phyloP scores from a whole-genome alignment of 257 asterid species.

The Lantana camara region DNA sequence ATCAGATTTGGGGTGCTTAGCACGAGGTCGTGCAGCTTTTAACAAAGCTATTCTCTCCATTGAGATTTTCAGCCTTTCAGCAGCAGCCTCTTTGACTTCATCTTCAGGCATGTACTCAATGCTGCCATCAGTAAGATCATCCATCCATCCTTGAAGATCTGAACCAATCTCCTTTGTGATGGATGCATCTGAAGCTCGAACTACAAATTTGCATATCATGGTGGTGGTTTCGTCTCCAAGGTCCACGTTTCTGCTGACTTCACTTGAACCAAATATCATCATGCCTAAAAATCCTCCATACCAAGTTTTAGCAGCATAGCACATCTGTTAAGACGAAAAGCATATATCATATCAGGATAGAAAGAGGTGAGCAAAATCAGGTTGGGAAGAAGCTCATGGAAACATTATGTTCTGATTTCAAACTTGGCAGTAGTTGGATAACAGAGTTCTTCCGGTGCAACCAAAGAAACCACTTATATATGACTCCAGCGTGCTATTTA shows the following conservation, averaged over 20 bases:
- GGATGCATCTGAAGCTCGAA: conserved; percentile 82
- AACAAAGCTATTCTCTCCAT: conserved; percentile 85
- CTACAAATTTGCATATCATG: conserved; percentile 90
- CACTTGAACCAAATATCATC: conserved; percentile 94
- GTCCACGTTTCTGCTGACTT: conserved; percentile 89
- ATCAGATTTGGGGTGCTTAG: conserved; percentile 53
- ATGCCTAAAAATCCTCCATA: conserved; percentile 83
- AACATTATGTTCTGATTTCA: too few relatives aligned
- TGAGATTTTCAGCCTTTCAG: conserved; percentile 71
- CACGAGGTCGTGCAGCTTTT: conserved; percentile 80
- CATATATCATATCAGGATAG: not conserved
- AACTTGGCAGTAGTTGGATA: too few relatives aligned
- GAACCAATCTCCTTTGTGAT: conserved; percentile 77
- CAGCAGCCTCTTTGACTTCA: conserved; percentile 82
- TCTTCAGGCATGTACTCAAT: conserved; percentile 90
- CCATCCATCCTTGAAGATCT: conserved; percentile 91
- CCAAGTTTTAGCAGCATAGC: conserved; percentile 95
- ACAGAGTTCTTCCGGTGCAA: not conserved
- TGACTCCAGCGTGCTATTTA: not conserved
- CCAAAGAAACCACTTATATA: conserved; percentile 1
- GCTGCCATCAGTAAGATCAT: conserved; percentile 84
- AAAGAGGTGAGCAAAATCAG: not conserved
- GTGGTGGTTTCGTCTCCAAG: conserved; percentile 92
- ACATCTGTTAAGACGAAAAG: conserved; percentile 48
- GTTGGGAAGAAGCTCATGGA: not conserved